Conservation (phyloP, 2,329 filamentous ascomycete species). For the Aspergillus japonicus region DNA sequence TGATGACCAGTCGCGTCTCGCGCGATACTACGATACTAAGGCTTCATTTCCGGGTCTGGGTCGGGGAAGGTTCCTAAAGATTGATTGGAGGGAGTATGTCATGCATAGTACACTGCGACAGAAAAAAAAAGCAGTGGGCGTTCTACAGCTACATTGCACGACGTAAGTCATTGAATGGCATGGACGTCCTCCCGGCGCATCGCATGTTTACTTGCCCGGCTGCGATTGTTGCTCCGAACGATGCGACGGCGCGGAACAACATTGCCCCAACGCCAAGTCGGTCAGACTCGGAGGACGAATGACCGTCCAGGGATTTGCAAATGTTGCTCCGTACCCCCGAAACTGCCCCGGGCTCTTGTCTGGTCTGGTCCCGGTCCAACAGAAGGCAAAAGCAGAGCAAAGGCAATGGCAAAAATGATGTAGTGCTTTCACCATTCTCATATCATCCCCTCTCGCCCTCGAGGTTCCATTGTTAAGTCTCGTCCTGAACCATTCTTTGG, state of each 20-base stretch:
- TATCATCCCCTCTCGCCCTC: not conserved
- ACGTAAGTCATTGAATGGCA: too few species aligned
- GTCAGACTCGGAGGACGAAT: conserved; percentile 17
- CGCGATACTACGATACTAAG: too few species aligned
- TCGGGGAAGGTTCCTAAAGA: too few species aligned
- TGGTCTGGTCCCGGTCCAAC: not conserved
- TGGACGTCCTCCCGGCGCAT: too few species aligned
- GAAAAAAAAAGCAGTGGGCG: too few species aligned
- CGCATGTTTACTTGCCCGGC: not conserved
- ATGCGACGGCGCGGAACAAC: conserved; percentile 14
- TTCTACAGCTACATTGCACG: too few species aligned
- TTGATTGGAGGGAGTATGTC: too few species aligned
- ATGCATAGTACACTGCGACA: too few species aligned
- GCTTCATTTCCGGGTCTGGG: too few species aligned
- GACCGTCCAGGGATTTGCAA: conserved; percentile 12
- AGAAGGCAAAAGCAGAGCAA: not conserved
- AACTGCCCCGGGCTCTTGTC: not conserved
- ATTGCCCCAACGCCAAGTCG: conserved; percentile 1
- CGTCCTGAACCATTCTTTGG: not conserved
- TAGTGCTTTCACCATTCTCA: not conserved
- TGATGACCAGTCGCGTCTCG: too few species aligned
- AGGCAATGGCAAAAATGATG: not conserved
- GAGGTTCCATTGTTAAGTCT: not conserved
- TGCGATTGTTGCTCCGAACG: not conserved
- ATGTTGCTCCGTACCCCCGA: not conserved